Evolutionary conservation across 805 yeast species (phyloP).

Genomic region (Soucietia sequanensis): DNA sequence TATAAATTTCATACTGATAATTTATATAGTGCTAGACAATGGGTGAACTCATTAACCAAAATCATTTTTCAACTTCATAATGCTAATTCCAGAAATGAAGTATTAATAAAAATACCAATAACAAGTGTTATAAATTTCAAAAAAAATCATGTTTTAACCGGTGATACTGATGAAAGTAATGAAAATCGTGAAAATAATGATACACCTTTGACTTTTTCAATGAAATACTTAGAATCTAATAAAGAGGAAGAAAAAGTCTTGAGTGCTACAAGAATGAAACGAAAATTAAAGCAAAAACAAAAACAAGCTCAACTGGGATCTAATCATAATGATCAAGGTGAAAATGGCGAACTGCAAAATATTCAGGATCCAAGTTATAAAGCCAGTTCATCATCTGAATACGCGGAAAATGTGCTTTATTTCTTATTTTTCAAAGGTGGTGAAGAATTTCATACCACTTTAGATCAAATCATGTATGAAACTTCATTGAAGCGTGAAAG

Average conservation of each 20-base stretch:
- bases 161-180: conserved; percentile 7
- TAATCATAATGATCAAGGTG: no score
- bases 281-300: conserved; percentile 8
- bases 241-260: conserved; percentile 1
- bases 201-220: conserved; percentile 39
- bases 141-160: conserved; percentile 30
- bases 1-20: conserved; percentile 75
- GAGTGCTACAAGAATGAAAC: conserved; percentile 5
- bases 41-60: conserved; percentile 76
- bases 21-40: conserved; percentile 66
- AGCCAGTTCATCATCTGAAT: conserved; percentile 21
- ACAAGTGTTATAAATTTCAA: conserved; percentile 63
- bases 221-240: conserved; percentile 49
- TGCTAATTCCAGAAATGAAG: conserved; percentile 67
- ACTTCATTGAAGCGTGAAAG: conserved; percentile 1
- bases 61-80: conserved; percentile 64
- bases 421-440: conserved; percentile 65
- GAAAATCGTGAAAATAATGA: conserved; percentile 20
- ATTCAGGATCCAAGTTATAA: no score
- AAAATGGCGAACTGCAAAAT: no score
- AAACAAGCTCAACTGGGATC: no score
- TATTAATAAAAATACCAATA: conserved; percentile 74
- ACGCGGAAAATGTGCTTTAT: conserved; percentile 64
- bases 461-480: conserved; percentile 28
- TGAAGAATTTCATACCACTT: conserved; percentile 35